Conservation (phyloP, 805 yeast genomes). For the Clavispora vitiphila region DNA sequence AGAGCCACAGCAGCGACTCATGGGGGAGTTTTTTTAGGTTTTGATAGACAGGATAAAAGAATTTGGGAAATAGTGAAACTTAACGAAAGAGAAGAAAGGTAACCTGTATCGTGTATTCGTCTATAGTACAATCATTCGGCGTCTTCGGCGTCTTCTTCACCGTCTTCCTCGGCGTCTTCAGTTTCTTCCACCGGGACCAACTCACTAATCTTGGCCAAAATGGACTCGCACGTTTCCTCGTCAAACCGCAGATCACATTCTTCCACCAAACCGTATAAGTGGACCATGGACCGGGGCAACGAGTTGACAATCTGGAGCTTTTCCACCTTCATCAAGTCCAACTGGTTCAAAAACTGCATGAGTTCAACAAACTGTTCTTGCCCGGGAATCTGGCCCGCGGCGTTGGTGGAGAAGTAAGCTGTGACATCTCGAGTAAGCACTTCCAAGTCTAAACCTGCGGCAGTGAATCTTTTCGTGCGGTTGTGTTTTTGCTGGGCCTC, state of each 20-base stretch:
- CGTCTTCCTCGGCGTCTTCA: constrained; percentile 22
- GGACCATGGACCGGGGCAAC: constrained; percentile 76
- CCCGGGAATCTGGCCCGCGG: constrained; percentile 20
- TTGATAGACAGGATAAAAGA: neutral
- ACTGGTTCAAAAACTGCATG: constrained; percentile 43
- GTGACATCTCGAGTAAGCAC: constrained; percentile 44
- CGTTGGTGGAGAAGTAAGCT: constrained; percentile 31
- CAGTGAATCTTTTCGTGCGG: constrained; percentile 24
- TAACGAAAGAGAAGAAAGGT: too few relatives aligned
- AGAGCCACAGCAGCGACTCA: constrained; percentile 2
- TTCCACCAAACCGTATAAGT: constrained; percentile 74
- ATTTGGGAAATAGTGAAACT: neutral
- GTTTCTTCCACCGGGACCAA: constrained; percentile 45
- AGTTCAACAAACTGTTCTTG: constrained; percentile 28
- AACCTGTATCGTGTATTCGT: neutral
- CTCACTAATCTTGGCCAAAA: constrained; percentile 52
- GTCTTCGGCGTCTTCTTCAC: constrained; percentile 15
- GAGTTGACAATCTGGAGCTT: constrained; percentile 77
- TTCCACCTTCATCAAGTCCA: constrained; percentile 73
- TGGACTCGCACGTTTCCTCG: constrained; percentile 58
- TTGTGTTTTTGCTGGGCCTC: constrained; percentile 20
- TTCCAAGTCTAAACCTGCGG: constrained; percentile 46
- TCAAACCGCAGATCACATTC: constrained; percentile 85
- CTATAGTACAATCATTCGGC: constrained; percentile 1
- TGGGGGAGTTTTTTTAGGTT: constrained; percentile 8